Base-by-base conservation (phyloP, 768 basidiomycete genomes). In the Candolleomyces efflorescens region DNA sequence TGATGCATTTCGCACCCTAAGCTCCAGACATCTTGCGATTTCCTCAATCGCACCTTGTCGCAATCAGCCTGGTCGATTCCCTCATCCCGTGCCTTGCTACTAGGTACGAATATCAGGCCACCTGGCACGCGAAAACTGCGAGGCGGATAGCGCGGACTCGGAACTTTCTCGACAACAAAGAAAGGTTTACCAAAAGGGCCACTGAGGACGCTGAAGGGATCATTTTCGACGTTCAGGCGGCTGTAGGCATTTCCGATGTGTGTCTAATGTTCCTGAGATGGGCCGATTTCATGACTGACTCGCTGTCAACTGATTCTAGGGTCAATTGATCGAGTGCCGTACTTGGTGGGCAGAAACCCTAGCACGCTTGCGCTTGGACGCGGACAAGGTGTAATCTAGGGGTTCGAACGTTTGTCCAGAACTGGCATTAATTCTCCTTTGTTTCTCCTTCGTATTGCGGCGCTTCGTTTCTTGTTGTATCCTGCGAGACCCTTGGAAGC, bases 1-100 rank as follows among this genome's bases (percentile, higher is more conserved):
- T 27, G 18, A 47, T 11, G 15, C 23, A 39, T 52, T 27, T 41
- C 53, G 5, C 11, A 32, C 23, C 15, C 23, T 17, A 49, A 86
- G 86, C 82, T 59, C 76, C 79, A 3, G 82, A 84, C 53, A 70
- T 84, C 46, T 66, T 84, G 54, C 75, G 71, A 48, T 84, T 79
- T 63, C 78, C 81, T 3, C 60, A 84, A 12, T 82, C 81, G 13
- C 63, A 82, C 13, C 75, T 88, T 12, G 84, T 86, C 0, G 76
- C 74, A 0, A 76, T 78, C 9, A 81, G 82, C 2, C 63, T 89
- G 1, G 64, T 81, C 7, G 76, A 82, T 2, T 75, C 78, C 3
- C 64, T 84, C 17, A 49, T 76, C 5, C 63, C 70, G 7, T 68
- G 74, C 9, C 66, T 85, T 10, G 67, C 70, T 10, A 48, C 63